phyloP scores from a whole-genome alignment of 192 early-diverging fungal species.

The Backusella circina region DNA sequence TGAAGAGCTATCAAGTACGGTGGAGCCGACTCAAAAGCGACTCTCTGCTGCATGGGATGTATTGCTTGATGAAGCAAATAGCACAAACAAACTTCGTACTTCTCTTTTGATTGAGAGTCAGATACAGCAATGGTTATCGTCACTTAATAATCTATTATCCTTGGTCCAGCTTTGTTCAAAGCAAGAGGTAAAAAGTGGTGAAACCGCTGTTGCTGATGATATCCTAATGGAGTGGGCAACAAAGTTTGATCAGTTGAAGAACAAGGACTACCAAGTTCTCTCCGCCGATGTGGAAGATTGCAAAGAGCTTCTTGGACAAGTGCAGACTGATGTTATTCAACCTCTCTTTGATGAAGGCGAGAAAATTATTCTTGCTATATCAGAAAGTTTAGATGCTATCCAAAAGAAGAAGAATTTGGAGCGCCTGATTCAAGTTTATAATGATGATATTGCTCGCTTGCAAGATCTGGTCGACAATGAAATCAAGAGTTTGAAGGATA shows the following conservation, averaged over 20 bases:
- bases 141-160: not conserved
- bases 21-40: conserved; percentile 17
- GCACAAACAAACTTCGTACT: not conserved
- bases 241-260: conserved; percentile 2
- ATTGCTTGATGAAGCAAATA: not conserved
- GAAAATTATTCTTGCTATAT: not conserved
- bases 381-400: not conserved
- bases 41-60: conserved; percentile 12
- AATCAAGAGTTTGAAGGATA: not conserved
- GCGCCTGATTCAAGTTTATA: not conserved
- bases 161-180: not conserved
- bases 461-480: not conserved
- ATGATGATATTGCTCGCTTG: not conserved
- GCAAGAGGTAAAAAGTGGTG: not conserved
- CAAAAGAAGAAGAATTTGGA: not conserved
- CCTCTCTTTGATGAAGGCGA: not conserved
- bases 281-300: not conserved
- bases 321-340: not conserved
- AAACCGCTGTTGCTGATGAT: conserved; percentile 2
- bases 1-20: not conserved
- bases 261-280: not conserved
- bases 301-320: not conserved
- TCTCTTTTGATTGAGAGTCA: conserved; percentile 7
- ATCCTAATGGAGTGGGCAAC: not conserved
- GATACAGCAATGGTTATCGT: not conserved